Evolutionary conservation across 1,139 yeast species (phyloP).

Genomic region (Geotrichum europaeum): DNA sequence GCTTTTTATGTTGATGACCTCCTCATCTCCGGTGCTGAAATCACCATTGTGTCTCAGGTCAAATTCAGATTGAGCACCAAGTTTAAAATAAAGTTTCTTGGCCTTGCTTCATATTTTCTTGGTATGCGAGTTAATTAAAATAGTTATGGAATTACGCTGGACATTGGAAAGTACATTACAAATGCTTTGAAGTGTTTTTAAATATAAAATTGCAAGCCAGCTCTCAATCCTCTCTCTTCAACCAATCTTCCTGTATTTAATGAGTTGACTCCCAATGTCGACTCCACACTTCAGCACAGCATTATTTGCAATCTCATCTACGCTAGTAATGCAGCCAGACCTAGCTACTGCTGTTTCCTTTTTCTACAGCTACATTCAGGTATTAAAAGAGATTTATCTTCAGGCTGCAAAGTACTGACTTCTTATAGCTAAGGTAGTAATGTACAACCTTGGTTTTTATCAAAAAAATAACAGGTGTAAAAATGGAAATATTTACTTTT

Average conservation of each 20-base stretch:
- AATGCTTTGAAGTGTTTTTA: slow-evolving; percentile 10
- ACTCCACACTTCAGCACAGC: slow-evolving; percentile 19
- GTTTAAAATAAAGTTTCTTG: slow-evolving; percentile 19
- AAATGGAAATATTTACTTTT: too few species aligned
- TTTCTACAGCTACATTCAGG: slow-evolving; percentile 15
- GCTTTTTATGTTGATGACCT: slow-evolving; percentile 4
- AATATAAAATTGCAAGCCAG: slow-evolving; percentile 14
- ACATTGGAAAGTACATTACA: slow-evolving; percentile 9
- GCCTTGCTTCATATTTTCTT: slow-evolving; percentile 15
- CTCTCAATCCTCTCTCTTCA: slow-evolving; percentile 1
- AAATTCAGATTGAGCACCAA: slow-evolving; percentile 1
- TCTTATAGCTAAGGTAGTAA: too few species aligned
- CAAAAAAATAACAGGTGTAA: too few species aligned
- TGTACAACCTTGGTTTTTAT: too few species aligned
- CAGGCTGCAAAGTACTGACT: slow-evolving; percentile 20
- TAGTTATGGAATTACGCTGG: background rate
- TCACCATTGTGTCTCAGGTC: slow-evolving; percentile 1
- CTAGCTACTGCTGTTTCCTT: slow-evolving; percentile 16
- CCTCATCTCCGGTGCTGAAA: background rate
- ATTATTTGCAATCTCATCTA: slow-evolving; percentile 18
- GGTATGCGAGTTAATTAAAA: slow-evolving; percentile 14
- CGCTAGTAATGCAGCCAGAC: slow-evolving; percentile 20
- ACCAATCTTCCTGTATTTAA: background rate
- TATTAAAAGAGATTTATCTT: slow-evolving; percentile 16
- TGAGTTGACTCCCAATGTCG: slow-evolving; percentile 1